Evolutionary conservation across 768 basidiomycete genomes (phyloP).

Genomic region (Austroboletus eburneus): DNA sequence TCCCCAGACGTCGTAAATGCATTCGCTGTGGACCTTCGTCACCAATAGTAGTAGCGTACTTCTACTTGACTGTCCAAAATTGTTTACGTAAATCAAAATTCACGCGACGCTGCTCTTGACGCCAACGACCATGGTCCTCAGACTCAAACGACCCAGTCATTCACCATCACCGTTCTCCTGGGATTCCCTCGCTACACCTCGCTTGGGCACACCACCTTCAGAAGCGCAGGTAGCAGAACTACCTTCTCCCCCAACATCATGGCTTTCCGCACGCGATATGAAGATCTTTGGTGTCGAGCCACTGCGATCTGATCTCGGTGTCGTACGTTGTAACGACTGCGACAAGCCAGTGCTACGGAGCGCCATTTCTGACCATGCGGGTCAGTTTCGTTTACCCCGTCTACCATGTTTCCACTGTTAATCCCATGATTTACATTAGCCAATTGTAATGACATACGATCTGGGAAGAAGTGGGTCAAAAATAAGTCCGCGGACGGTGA

Average conservation of each 20-base stretch:
- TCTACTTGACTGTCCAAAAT: too few relatives aligned
- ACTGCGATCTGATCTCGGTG: conserved; percentile 59
- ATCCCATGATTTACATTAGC: conserved; percentile 34
- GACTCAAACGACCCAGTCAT: conserved; percentile 39
- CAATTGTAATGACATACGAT: conserved; percentile 58
- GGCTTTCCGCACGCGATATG: conserved; percentile 86
- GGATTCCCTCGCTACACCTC: conserved; percentile 40
- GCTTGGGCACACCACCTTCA: conserved; percentile 27
- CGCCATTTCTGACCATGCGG: conserved; percentile 68
- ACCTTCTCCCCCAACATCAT: conserved; percentile 75
- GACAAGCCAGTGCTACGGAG: conserved; percentile 76
- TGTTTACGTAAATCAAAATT: too few relatives aligned
- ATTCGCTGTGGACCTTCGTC: too few relatives aligned
- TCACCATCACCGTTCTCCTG: conserved; percentile 61
- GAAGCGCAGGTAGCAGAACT: conserved; percentile 39
- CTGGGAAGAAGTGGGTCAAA: conserved; percentile 52
- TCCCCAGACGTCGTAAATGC: too few relatives aligned
- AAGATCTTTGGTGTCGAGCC: conserved; percentile 80
- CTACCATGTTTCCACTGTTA: conserved; percentile 1
- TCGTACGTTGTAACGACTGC: conserved; percentile 78
- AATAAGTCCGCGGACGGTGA: conserved; percentile 49
- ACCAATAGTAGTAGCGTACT: not conserved
- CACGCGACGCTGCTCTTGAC: too few relatives aligned
- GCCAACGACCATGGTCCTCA: conserved; percentile 38
- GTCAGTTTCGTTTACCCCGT: conserved; percentile 41